Evolutionary conservation across 2,329 filamentous ascomycete genomes (phyloP), one percentile per base, ranked within the genome.

Genomic region (Phaeosphaeria sp.): DNA sequence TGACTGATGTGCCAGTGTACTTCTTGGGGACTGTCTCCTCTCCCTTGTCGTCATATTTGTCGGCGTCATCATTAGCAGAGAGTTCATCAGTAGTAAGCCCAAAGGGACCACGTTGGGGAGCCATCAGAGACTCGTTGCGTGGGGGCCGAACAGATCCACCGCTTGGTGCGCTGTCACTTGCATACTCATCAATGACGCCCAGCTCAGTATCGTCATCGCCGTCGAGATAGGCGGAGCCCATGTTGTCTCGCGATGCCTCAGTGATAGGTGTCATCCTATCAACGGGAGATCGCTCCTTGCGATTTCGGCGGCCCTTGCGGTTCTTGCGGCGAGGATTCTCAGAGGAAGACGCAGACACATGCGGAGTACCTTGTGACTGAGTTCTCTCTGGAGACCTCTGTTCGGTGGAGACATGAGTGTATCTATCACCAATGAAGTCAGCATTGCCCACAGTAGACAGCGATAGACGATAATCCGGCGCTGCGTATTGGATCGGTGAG

Each of bases 201-300:
- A 66, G 41, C 50, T 66, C 62, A 5, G 58, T 53, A 13, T 55
- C 50, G 41, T 58, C 59, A 44, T 63, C 63, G 25, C 42, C 59
- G 33, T 50, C 50, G 23, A 54, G 53, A n/a, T 62, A 64, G 5
- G 46, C 52, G 21, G 52, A 36, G 11, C 54, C 54, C 17, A 65
- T 47, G 22, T 63, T 61, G n/a, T 66, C 67, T 41, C 57, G 48
- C 15, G 66, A 67, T 17, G 56, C 51, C 52, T 72, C 69, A 15
- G 63, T 71, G 51, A 72, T 72, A 10, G 69, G 64, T 3, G 68
- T 52, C 68, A 72, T 69, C 9, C 50, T 54, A 23, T 70, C 53
- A 2, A 72, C 50, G 10, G 50, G 22, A 18, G 58, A 39, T 1
- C 30, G 41, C 43, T 54, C 66, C 57, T 56, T 68, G 46, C 56